Evolutionary conservation across 2,329 filamentous ascomycete genomes (phyloP).

Genomic region (Microdochium bolleyi): DNA sequence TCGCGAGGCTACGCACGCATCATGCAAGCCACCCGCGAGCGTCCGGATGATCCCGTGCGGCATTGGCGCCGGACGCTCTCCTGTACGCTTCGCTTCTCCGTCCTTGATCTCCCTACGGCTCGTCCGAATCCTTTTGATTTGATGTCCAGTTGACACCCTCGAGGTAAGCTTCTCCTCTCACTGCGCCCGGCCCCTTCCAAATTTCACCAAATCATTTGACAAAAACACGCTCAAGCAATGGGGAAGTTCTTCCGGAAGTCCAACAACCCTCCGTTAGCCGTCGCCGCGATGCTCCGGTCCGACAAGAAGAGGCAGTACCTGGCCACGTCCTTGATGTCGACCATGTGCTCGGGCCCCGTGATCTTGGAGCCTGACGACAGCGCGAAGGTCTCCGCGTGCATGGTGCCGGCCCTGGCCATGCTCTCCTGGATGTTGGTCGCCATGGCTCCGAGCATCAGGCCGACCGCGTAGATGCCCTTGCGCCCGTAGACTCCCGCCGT

Average conservation of each 20-base stretch:
- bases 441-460: slow-evolving; percentile 41
- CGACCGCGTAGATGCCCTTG: slow-evolving; percentile 41
- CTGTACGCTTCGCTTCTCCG: too few relatives aligned
- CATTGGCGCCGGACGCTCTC: too few relatives aligned
- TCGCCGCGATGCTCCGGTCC: slow-evolving; percentile 21
- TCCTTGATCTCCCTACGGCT: too few relatives aligned
- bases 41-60: too few relatives aligned
- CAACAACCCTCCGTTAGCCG: slow-evolving; percentile 22
- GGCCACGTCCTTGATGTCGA: background rate
- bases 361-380: slow-evolving; percentile 6
- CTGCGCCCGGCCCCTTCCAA: background rate
- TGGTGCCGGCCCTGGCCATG: slow-evolving; percentile 19
- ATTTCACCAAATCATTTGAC: background rate
- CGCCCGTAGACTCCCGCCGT: slow-evolving; percentile 44
- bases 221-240: background rate
- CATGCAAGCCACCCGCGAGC: too few relatives aligned
- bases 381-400: slow-evolving; percentile 21
- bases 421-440: slow-evolving; percentile 40
- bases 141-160: too few relatives aligned
- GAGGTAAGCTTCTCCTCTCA: too few relatives aligned
- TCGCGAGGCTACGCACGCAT: too few relatives aligned
- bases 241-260: slow-evolving; percentile 24
- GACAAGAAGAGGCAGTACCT: slow-evolving; percentile 27
- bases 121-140: too few relatives aligned
- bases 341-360: slow-evolving; percentile 11